Conservation (phyloP, 352 stramenopile genomes). For the Globisporangium irregulare region DNA sequence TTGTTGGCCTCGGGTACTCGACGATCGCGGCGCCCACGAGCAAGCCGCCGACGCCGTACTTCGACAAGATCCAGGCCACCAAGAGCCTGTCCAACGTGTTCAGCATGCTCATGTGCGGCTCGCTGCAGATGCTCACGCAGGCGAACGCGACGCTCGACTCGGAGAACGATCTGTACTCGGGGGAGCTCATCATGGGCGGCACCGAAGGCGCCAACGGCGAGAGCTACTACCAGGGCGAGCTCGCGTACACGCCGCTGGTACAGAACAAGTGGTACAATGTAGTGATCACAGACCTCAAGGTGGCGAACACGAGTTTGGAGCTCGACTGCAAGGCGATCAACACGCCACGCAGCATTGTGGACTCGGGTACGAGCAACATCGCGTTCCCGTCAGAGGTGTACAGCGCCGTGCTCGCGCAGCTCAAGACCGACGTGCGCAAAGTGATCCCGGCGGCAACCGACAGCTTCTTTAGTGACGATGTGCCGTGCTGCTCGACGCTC, state of each 20-base stretch:
- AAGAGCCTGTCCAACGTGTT: constrained; percentile 52
- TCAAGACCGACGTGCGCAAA: constrained; percentile 52
- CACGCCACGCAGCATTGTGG: constrained; percentile 65
- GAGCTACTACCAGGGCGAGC: constrained; percentile 52
- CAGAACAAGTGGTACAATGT: constrained; percentile 81
- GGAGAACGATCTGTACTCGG: constrained; percentile 46
- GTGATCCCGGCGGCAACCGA: constrained; percentile 37
- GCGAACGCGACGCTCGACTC: constrained; percentile 32
- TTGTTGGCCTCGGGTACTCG: constrained; percentile 64
- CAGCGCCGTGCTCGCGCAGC: constrained; percentile 44
- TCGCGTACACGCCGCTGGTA: constrained; percentile 74
- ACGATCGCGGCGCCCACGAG: constrained; percentile 55
- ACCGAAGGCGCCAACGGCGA: constrained; percentile 40
- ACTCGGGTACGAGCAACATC: constrained; percentile 82
- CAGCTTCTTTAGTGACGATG: constrained; percentile 69
- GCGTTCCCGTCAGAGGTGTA: constrained; percentile 71
- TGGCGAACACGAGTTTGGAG: constrained; percentile 38
- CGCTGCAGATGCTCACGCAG: constrained; percentile 57
- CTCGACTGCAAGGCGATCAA: constrained; percentile 69
- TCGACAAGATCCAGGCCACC: constrained; percentile 42
- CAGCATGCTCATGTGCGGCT: constrained; percentile 74
- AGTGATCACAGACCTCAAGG: constrained; percentile 65
- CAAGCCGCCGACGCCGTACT: constrained; percentile 51
- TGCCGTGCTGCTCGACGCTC: constrained; percentile 59
- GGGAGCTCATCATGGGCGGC: constrained; percentile 62